Base-by-base conservation (phyloP, 83 land plant species). In the Picea abies region DNA sequence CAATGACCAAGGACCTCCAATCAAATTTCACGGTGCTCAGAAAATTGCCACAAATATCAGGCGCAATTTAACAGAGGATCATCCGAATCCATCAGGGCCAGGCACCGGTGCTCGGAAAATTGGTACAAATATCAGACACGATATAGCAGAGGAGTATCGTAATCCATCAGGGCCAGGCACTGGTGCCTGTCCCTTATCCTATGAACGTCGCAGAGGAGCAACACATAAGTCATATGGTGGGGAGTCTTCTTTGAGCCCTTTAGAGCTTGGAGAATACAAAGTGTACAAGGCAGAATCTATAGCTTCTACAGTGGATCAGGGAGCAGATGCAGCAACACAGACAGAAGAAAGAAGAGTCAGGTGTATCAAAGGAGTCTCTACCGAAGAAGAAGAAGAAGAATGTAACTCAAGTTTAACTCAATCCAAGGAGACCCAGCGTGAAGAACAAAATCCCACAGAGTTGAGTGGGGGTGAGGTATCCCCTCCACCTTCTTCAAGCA, bases 401-500 rank as follows among this genome's bases (percentile, higher is more conserved):
- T 78, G 80, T 32, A 78, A 60, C 19, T 78, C 80, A 60, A 60
- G 4, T 16, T 26, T 78, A 4, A 16, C 3, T n/a, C 83, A 86
- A 64, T 70, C 63, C 26, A 75, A 77, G 52, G 71, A 69, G 39
- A 49, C 4, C 32, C 35, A 37, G 22, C 79, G 77, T 12, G 84
- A 84, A 37, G 72, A 80, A 5, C 83, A 87, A 29, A 80, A 84
- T 39, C 80, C 79, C 11, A 63, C 84, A 60, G 84, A 78, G 60
- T 69, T 82, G 17, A 81, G 56, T 60, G 35, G 80, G 23, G 80
- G 70, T 37, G 82, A 84, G 3, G 69, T 81, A 44, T 91, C 91
- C 0, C 91, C 91, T 20, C 95, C 93, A 19, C 83, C 86, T 17
- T 81, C 85, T 19, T 89, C 92, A 4, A 84, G 85, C 52, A 89